Evolutionary conservation across 768 basidiomycete species (phyloP).

Genomic region (Boletus rubropictus): DNA sequence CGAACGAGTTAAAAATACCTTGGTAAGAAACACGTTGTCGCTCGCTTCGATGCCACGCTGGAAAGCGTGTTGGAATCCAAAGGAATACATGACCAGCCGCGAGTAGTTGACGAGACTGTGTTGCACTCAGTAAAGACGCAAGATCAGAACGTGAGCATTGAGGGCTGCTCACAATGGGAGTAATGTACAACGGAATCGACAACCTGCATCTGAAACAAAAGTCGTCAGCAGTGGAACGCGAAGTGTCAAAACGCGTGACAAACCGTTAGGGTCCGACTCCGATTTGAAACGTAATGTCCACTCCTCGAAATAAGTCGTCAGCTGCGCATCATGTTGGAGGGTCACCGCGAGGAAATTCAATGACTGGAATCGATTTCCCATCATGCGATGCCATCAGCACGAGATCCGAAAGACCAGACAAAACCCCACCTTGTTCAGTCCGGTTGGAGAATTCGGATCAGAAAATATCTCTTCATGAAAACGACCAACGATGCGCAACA

Average conservation of each 20-base stretch:
- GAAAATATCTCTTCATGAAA: conserved; percentile 79
- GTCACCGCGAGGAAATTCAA: conserved; percentile 67
- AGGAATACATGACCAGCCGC: conserved; percentile 80
- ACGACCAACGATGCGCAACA: conserved; percentile 62
- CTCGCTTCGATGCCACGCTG: conserved; percentile 58
- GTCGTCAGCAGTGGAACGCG: background rate
- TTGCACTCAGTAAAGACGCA: conserved; percentile 5
- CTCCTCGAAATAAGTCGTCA: conserved; percentile 58
- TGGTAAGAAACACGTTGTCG: conserved; percentile 63
- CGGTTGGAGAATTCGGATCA: conserved; percentile 58
- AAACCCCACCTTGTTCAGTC: conserved; percentile 56
- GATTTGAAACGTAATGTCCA: conserved; percentile 56
- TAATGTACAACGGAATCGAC: conserved; percentile 56
- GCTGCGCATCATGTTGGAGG: conserved; percentile 49
- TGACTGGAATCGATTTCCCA: conserved; percentile 37
- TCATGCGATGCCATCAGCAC: conserved; percentile 3
- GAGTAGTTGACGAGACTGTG: conserved; percentile 68
- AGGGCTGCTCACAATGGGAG: conserved; percentile 62
- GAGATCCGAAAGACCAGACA: background rate
- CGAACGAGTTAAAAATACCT: conserved; percentile 35
- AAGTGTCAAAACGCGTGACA: background rate
- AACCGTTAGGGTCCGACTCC: conserved; percentile 56
- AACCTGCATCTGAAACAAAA: conserved; percentile 44
- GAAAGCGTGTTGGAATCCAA: conserved; percentile 80
- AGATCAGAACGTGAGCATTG: background rate